Evolutionary conservation across 2,329 filamentous ascomycete genomes (phyloP).

Genomic region (Phaeophleospora eucalypticola): DNA sequence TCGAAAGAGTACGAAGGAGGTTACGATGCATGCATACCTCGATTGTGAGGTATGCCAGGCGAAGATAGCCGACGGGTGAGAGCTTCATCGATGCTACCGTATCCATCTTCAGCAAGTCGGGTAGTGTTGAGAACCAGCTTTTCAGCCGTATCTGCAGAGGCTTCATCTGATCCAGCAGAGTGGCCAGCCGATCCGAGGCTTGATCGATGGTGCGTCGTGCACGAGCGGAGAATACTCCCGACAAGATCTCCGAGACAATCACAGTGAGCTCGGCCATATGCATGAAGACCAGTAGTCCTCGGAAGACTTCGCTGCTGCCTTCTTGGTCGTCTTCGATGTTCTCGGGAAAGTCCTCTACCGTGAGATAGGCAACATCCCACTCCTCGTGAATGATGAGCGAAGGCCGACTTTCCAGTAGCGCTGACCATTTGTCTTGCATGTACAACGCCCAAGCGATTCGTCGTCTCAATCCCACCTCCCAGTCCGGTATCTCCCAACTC

Average conservation of each 20-base stretch:
- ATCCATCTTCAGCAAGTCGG: constrained; percentile 26
- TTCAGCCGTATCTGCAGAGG: constrained; percentile 26
- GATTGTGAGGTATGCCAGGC: constrained; percentile 44
- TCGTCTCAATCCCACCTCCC: constrained; percentile 29
- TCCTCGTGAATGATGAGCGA: constrained; percentile 22
- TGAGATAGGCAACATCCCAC: constrained; percentile 25
- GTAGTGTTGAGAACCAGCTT: constrained; percentile 24
- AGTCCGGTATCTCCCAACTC: constrained; percentile 27
- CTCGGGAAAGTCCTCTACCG: constrained; percentile 31
- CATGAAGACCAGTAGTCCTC: constrained; percentile 28
- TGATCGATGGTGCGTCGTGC: constrained; percentile 17
- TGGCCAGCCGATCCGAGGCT: constrained; percentile 14
- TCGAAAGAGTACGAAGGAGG: constrained; percentile 35
- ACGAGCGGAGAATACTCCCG: constrained; percentile 21
- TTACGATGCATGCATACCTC: constrained; percentile 45
- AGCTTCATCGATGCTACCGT: constrained; percentile 28
- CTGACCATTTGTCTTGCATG: constrained; percentile 30
- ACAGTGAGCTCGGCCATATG: constrained; percentile 26
- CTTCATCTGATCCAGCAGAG: constrained; percentile 23
- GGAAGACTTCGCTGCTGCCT: constrained; percentile 29
- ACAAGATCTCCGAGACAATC: constrained; percentile 24
- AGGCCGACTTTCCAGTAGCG: constrained; percentile 28
- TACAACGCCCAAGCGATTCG: constrained; percentile 30
- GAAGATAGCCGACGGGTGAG: constrained; percentile 39
- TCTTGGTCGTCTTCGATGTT: constrained; percentile 26